Percentiles rank a stretch among this genome's conserved stretches.
These are phyloP conservation scores for Sporothrix brasiliensis DNA, from an alignment of 2,329 filamentous ascomycete genomes.

Conservation along the genomic window DNA sequence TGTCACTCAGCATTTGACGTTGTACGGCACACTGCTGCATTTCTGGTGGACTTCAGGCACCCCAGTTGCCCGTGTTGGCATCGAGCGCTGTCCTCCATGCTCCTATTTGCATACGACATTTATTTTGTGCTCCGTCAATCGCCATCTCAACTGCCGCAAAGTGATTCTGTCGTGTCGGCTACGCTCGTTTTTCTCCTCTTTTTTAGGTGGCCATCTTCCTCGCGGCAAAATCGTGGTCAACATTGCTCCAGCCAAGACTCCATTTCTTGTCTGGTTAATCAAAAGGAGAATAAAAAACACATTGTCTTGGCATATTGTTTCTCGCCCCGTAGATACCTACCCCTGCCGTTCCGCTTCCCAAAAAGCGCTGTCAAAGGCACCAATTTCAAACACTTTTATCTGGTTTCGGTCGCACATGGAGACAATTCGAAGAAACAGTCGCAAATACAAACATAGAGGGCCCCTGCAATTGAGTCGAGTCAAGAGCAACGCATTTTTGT, in stretches of 20 bases:
- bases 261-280: slow-evolving; percentile 17
- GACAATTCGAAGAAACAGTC: neutral
- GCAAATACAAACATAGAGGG: neutral
- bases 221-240: slow-evolving; percentile 14
- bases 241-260: neutral
- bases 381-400: neutral
- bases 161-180: neutral
- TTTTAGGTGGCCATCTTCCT: neutral
- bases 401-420: neutral
- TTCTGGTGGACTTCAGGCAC: neutral
- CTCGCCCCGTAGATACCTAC: neutral
- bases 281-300: slow-evolving; percentile 1
- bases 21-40: neutral
- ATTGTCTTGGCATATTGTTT: slow-evolving; percentile 8
- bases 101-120: neutral
- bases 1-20: neutral
- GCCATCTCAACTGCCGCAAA: slow-evolving; percentile 4
- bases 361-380: neutral
- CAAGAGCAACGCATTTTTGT: neutral
- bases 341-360: slow-evolving; percentile 1
- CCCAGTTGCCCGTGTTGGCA: neutral
- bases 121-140: neutral
- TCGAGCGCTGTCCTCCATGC: neutral
- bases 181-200: neutral
- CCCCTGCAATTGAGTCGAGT: neutral